Percentiles rank a stretch among this genome's conserved stretches.
phyloP scores from a whole-genome alignment of 805 yeast genomes.

The Metschnikowia continentalis region DNA sequence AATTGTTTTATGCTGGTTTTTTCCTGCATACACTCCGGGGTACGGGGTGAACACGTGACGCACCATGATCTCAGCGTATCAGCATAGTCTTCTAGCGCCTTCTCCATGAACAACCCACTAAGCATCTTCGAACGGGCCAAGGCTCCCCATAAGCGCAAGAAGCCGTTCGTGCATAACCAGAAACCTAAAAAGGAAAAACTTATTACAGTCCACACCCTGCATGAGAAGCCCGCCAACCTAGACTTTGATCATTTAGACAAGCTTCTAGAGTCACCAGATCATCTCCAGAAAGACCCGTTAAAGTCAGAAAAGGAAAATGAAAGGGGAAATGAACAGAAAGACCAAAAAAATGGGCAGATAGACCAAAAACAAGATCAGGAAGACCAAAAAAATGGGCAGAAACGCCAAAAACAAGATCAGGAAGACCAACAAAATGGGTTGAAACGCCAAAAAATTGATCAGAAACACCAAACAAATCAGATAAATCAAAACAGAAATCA shows the following conservation, averaged over 20 bases:
- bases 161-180: slow-evolving; percentile 10
- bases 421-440: no score
- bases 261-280: not conserved
- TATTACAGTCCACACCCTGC: not conserved
- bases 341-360: no score
- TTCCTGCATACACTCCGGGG: no score
- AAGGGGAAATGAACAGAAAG: no score
- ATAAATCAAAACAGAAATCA: not conserved
- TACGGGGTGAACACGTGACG: not conserved
- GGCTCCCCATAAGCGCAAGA: slow-evolving; percentile 7
- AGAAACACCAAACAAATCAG: no score
- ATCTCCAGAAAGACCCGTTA: no score
- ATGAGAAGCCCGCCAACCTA: not conserved
- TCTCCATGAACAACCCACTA: not conserved
- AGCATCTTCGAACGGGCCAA: slow-evolving; percentile 5
- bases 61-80: not conserved
- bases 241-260: slow-evolving; percentile 8
- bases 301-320: not conserved
- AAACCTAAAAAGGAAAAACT: not conserved
- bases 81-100: not conserved
- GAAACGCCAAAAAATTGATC: no score
- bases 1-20: no score
- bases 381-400: no score
- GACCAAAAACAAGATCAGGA: no score
- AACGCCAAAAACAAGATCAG: no score